Evolutionary conservation across 148 eudicot species (phyloP), one percentile per base, ranked within the genome.

Genomic region (Diospyros lotus): DNA sequence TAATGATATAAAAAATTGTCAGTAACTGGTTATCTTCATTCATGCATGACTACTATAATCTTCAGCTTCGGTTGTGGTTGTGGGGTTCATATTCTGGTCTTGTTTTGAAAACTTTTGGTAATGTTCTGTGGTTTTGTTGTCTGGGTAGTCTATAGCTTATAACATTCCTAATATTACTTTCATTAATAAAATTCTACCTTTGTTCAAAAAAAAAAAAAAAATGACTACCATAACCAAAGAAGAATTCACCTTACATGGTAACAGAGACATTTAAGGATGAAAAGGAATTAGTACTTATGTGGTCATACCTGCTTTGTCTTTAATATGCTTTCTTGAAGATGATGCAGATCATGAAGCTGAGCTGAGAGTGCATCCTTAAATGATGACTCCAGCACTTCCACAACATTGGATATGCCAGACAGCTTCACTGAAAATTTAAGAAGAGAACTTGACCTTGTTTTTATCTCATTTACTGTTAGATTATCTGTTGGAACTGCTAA

Each of bases 251-350:
- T 60, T 63, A 46, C 44, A 60, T 45, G 12, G 52, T 58, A 5
- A 58, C 11, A 28, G 42, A 13, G 11, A 58, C n/a, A n/a, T 45
- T 45, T 60, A 59, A 43, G 46, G 7, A 46, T 28, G 28, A 28
- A 28, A 28, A 28, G 28, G 28, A 28, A 28, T 28, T 28, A 28
- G 28, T 28, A 28, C 28, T 28, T 28, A 28, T 28, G 0, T 28
- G 28, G 75, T 56, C 72, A 78, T 58, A 95, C 99, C 94, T 95
- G 99, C 80, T 95, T 95, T 68, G 98, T 83, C 88, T 88, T 95
- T n/a, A 82, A 73, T 77, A 95, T 87, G 82, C 81, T 86, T 74
- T 95, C 99, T 77, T 87, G 99, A 75, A 95, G 93, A 54, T 81
- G 80, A 18, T 89, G 86, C 40, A 95, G 85, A 84, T 93, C 99